phyloP scores from a whole-genome alignment of 2,329 filamentous ascomycete species.

The Furcasterigmium sp. region DNA sequence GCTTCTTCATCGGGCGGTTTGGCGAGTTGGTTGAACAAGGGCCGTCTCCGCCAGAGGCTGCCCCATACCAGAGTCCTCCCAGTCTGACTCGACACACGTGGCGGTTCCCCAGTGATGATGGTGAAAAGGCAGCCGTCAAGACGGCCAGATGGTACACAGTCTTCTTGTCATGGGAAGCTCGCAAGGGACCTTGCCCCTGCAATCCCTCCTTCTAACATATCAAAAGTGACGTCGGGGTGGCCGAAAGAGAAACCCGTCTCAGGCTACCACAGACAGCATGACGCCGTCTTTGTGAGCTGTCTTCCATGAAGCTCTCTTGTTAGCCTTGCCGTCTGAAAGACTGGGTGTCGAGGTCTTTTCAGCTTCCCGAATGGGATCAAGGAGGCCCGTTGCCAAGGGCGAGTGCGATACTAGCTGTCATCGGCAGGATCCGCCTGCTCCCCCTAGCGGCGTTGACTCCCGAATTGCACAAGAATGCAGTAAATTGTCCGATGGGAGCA shows the following conservation, averaged over 20 bases:
- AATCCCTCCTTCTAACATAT: neutral
- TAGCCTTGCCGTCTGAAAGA: too few relatives aligned
- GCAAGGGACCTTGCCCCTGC: too few relatives aligned
- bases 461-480: neutral
- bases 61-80: conserved; percentile 26
- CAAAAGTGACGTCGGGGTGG: neutral
- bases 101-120: conserved; percentile 23
- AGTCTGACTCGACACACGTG: conserved; percentile 53
- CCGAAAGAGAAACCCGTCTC: neutral
- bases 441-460: neutral
- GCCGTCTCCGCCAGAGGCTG: conserved; percentile 26
- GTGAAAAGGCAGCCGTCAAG: conserved; percentile 1
- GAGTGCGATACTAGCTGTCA: neutral
- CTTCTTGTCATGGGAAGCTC: too few relatives aligned
- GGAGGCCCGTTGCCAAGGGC: too few relatives aligned
- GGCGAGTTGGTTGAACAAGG: conserved; percentile 39
- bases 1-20: conserved; percentile 8
- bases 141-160: neutral
- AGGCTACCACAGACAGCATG: neutral
- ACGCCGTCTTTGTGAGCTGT: too few relatives aligned
- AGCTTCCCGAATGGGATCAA: too few relatives aligned
- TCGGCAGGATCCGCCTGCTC: neutral
- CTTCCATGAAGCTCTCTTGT: too few relatives aligned
- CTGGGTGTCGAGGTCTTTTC: too few relatives aligned
- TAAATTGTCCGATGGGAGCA: conserved; percentile 11